Conservation (phyloP, 345 rosid genomes). For the Geranium rotundifolium region DNA sequence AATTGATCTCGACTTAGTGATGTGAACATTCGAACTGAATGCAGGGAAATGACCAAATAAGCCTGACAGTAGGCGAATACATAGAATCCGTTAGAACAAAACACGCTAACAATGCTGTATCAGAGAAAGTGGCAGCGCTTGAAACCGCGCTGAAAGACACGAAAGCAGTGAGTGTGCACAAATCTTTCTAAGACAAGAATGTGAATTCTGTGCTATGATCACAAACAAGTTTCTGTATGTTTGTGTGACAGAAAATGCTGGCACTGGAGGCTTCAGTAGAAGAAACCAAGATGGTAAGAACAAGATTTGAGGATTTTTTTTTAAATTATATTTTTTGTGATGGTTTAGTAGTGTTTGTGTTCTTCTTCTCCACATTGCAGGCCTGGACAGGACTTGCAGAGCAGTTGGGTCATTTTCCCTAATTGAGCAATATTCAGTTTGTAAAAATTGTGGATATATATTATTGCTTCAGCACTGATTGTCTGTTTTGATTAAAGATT, state of each 20-base stretch:
- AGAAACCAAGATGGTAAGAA: conserved; percentile 26
- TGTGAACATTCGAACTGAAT: too few species aligned
- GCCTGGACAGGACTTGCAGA: too few species aligned
- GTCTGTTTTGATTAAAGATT: too few species aligned
- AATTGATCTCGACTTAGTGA: too few species aligned
- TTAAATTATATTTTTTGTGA: too few species aligned
- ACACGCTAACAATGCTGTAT: conserved; percentile 4
- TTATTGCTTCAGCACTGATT: too few species aligned
- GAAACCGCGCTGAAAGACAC: conserved; percentile 20
- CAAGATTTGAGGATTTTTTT: too few species aligned
- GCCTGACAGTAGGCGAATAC: background rate
- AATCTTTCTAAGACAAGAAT: background rate
- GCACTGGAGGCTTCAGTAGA: conserved; percentile 32
- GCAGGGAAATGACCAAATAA: background rate
- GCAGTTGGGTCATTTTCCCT: too few species aligned
- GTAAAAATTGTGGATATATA: too few species aligned
- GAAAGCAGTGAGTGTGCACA: conserved; percentile 19
- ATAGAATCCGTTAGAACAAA: background rate
- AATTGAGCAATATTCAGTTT: too few species aligned
- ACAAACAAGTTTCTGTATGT: background rate
- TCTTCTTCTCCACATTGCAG: too few species aligned
- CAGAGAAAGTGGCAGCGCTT: conserved; percentile 15
- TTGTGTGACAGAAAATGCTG: conserved; percentile 22
- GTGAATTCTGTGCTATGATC: background rate
- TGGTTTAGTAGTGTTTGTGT: too few species aligned